phyloP scores from a whole-genome alignment of 371 early-diverging fungal genomes.

The Lichtheimia ramosa region DNA sequence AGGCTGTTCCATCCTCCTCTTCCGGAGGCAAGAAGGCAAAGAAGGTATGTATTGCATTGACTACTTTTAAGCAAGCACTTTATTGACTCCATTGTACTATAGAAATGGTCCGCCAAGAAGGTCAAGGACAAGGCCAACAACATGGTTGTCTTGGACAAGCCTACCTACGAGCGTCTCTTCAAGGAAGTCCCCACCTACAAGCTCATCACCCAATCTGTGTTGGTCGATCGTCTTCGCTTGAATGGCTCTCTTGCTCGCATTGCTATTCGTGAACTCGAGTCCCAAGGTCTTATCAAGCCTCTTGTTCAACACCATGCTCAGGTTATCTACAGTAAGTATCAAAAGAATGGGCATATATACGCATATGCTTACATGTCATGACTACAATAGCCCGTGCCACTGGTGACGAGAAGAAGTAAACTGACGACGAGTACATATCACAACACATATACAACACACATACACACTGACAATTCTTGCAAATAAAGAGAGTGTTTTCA shows the following conservation, averaged over 20 bases:
- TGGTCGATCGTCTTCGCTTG: constrained; percentile 97
- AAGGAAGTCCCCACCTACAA: constrained; percentile 99
- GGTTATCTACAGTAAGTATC: constrained; percentile 84
- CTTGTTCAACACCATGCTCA: constrained; percentile 90
- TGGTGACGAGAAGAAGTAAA: constrained; percentile 62
- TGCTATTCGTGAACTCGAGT: constrained; percentile 91
- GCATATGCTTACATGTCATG: too few species aligned
- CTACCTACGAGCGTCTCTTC: constrained; percentile 90
- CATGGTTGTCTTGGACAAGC: constrained; percentile 90
- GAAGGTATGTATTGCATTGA: constrained; percentile 60
- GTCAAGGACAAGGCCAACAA: constrained; percentile 98
- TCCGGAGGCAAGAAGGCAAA: constrained; percentile 90
- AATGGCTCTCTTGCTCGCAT: constrained; percentile 96
- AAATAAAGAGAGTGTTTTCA: too few species aligned
- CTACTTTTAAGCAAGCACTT: too few species aligned
- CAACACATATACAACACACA: neutral
- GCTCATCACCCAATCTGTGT: constrained; percentile 95
- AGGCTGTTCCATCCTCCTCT: constrained; percentile 69
- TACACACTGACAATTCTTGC: too few species aligned
- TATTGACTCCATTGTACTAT: neutral
- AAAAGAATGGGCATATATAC: too few species aligned
- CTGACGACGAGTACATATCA: constrained; percentile 28
- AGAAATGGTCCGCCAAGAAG: constrained; percentile 97
- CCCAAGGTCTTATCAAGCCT: constrained; percentile 88
- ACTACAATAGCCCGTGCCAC: constrained; percentile 65